Evolutionary conservation across 2,329 filamentous ascomycete species (phyloP), one percentile per base, ranked within the genome.

Genomic region (Pestalotiopsis sp.): DNA sequence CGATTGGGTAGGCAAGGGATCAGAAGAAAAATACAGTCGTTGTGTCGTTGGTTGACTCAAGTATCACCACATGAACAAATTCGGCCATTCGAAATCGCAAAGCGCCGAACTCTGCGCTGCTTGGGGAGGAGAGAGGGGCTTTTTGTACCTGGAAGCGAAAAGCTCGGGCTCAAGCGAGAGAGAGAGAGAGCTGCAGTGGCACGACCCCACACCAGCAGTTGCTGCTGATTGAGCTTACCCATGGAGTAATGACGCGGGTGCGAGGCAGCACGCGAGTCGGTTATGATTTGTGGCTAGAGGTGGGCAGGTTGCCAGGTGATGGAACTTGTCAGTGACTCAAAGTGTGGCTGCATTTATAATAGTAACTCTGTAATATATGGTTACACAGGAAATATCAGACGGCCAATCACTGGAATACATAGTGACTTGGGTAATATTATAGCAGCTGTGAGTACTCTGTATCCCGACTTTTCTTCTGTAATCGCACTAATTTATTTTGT

Each of bases 111-210:
- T 20, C 57, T 39, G 52, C 17, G 45, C 31, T 36, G 64, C 63
- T 64, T 67, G 68, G 17, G 17, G 45, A 65, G 61, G 68, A 66
- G 31, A 52, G 64, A 67, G 68, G 68, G 61, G 61, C 65, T 61
- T 69, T 69, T 69, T 69, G 68, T 69, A 69, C 68, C 61, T 61
- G 65, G 45, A 57, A 39, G 23, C 36, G 59, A 39, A 62, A 41
- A 36, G 27, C 59, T 39, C 59, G 23, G 45, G 45, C 45, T 52
- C 45, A 7, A 52, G 45, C 45, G 45, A 52, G 6, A 36, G 23
- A 49, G 6, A 36, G 23, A 49, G 41, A 61, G 56, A 65, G 41
- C 38, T 68, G 23, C 67, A 56, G 58, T 65, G 67, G 66, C 59
- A 52, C 23, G 25, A 64, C 41, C 45, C 38, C 23, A 39, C 39